Base-by-base conservation (phyloP, 331 rosid genomes). In the Ulmus americana region DNA sequence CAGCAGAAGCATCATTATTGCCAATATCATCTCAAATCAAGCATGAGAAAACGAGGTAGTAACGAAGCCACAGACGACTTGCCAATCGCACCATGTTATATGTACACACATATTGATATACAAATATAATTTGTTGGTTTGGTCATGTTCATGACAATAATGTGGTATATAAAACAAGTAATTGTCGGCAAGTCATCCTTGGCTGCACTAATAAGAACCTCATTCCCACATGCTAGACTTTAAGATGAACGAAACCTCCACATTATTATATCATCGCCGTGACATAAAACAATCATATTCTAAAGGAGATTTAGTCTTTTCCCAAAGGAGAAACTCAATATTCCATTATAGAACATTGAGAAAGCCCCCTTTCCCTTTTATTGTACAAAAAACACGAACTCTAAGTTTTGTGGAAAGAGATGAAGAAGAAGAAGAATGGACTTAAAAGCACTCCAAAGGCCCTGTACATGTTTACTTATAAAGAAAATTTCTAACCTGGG, bases 101-200 rank as follows among this genome's bases (percentile, higher is more conserved):
- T 59, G 49, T 41, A 20, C 22, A 20, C 22, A 63, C 7, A 18
- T 41, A 3, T 35, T 10, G 41, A 18, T 45, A 18, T 5, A 14
- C 6, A 13, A 13, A 3, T 1, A 43, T 9, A 35, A 10, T 3
- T 41, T 44, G 41, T 45, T 46, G 5, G 5, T 38, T 6, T 28
- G 35, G 4, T 28, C 13, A 28, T 39, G 3, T 8, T 39, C 14
- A 6, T 13, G 41, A 60, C 10, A 11, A 10, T 5, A 2, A 48
- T 53, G 45, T 28, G 3, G 5, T 13, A 11, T 18, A 39, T 18
- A 3, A 14, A 6, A 11, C 22, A 14, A 41, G 7, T 61, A 46
- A 40, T 62, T 45, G 65, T 80, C 96, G 96, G 96, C 97, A 91
- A 91, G 90, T 91, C 97, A 91, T 91, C 97, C 96, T 91, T 91